Evolutionary conservation across 73 alveolate species (phyloP).

Genomic region (Loxodes magnus): DNA sequence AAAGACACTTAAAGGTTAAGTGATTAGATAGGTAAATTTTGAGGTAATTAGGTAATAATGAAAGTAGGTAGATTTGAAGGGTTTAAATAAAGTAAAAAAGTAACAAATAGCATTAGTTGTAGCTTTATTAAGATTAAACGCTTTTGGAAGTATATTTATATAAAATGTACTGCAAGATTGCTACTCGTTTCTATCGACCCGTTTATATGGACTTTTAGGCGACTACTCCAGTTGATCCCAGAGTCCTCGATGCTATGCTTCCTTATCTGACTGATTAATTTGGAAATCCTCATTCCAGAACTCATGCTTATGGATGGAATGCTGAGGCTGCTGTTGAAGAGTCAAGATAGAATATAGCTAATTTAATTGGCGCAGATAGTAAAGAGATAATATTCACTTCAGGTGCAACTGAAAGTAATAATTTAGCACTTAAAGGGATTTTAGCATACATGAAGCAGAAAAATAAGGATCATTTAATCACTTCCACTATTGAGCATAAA

Average conservation of each 20-base stretch:
- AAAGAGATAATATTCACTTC: constrained; percentile 96
- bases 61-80: too few species aligned
- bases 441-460: constrained; percentile 40
- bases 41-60: too few species aligned
- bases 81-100: too few species aligned
- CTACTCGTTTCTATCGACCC: too few species aligned
- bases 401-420: constrained; percentile 99
- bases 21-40: too few species aligned
- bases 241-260: constrained; percentile 75
- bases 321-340: constrained; percentile 67
- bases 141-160: too few species aligned
- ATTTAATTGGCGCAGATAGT: constrained; percentile 66
- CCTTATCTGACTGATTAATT: constrained; percentile 58
- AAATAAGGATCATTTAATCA: constrained; percentile 81
- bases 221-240: constrained; percentile 71
- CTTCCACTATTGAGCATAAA: constrained; percentile 94
- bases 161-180: too few species aligned
- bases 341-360: constrained; percentile 76
- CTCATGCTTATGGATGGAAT: constrained; percentile 69
- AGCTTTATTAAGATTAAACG: too few species aligned
- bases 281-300: constrained; percentile 80
- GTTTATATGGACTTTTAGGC: constrained; percentile 72
- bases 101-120: too few species aligned
- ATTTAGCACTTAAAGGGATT: constrained; percentile 87
- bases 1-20: too few species aligned